Conservation (phyloP, 768 basidiomycete genomes). For the Lentinula raphanica region DNA sequence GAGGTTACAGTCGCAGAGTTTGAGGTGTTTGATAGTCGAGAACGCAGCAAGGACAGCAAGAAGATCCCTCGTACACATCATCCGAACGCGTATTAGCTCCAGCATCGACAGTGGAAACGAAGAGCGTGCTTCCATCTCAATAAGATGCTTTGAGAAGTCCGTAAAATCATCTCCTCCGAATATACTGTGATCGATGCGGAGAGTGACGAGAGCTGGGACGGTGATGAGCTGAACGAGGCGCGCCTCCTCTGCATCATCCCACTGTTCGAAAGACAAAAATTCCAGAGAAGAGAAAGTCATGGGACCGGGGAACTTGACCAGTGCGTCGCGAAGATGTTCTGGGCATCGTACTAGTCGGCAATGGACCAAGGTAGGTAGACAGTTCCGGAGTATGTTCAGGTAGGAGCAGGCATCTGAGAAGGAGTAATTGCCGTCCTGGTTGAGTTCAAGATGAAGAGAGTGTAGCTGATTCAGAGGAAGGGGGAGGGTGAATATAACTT, state of each 20-base stretch:
- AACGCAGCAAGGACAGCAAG: background rate
- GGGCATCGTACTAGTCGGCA: background rate
- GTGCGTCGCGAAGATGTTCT: background rate
- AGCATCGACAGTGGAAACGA: background rate
- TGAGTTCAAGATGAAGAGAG: background rate
- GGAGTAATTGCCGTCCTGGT: background rate
- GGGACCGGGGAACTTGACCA: too few relatives aligned
- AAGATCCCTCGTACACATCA: background rate
- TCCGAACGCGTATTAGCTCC: background rate
- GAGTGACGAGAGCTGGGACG: background rate
- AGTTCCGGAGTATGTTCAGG: background rate
- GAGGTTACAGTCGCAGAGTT: background rate
- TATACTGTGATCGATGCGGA: background rate
- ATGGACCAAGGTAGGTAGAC: background rate
- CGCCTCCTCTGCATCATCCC: background rate
- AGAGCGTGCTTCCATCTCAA: background rate
- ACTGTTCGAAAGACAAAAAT: background rate
- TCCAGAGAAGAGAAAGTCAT: background rate
- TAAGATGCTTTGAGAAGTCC: background rate
- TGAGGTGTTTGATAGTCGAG: background rate
- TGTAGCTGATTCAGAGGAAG: background rate
- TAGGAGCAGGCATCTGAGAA: background rate
- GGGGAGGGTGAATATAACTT: background rate
- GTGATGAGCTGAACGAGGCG: background rate
- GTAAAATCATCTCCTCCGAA: slow-evolving; percentile 1